These are phyloP conservation scores for Dissoconium aciculare DNA, from an alignment of 2,329 filamentous ascomycete genomes.

Conservation along the genomic window DNA sequence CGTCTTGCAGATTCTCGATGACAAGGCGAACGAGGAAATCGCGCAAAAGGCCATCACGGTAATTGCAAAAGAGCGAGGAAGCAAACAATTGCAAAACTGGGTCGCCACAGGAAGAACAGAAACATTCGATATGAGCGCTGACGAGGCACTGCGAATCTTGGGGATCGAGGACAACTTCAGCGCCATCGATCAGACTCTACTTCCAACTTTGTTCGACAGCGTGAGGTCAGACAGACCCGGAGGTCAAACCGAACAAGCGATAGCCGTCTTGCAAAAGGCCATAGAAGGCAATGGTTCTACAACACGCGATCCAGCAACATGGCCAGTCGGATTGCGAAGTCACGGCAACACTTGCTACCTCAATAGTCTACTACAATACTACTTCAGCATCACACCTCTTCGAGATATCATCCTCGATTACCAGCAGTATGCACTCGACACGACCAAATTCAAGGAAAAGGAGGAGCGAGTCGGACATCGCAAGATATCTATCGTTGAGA, in stretches of 20 bases:
- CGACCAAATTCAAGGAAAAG: slow-evolving; percentile 47
- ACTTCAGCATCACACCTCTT: slow-evolving; percentile 74
- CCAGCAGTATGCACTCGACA: slow-evolving; percentile 52
- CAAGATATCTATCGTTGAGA: slow-evolving; percentile 33
- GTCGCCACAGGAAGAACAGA: slow-evolving; percentile 37
- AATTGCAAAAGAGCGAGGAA: slow-evolving; percentile 45
- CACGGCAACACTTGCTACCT: slow-evolving; percentile 97
- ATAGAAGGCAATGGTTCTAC: slow-evolving; percentile 7
- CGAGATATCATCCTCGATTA: slow-evolving; percentile 68
- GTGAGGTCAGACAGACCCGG: slow-evolving; percentile 18
- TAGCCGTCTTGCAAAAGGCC: slow-evolving; percentile 18
- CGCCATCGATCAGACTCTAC: slow-evolving; percentile 12
- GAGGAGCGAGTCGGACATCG: slow-evolving; percentile 62
- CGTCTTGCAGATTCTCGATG: slow-evolving; percentile 36
- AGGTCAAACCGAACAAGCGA: slow-evolving; percentile 22
- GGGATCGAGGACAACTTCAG: slow-evolving; percentile 16
- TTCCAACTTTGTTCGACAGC: slow-evolving; percentile 13
- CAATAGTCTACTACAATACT: slow-evolving; percentile 90
- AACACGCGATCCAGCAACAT: slow-evolving; percentile 21
- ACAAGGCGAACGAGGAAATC: slow-evolving; percentile 33
- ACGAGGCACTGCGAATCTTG: slow-evolving; percentile 38
- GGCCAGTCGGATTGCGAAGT: slow-evolving; percentile 78
- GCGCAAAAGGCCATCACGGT: slow-evolving; percentile 42
- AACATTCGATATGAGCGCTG: slow-evolving; percentile 39
- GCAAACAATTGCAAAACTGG: slow-evolving; percentile 38